Percentiles rank a stretch among this genome's conserved stretches.
Conservation (phyloP, 495 filamentous ascomycete genomes). For the Podospora anserina region DNA sequence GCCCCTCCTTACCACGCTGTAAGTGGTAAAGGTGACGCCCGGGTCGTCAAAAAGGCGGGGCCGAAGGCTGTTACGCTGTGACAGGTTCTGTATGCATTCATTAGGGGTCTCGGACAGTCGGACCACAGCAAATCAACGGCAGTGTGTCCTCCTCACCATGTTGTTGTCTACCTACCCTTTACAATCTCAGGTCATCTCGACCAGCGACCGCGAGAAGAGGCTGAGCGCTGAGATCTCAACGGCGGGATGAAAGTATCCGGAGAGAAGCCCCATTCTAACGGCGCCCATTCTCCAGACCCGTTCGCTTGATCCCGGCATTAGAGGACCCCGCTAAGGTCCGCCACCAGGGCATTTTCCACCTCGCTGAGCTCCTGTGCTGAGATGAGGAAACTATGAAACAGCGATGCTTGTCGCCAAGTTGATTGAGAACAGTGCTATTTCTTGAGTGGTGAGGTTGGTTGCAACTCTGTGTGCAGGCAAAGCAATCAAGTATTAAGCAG, state of each 20-base stretch:
- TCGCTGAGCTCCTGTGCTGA: background rate
- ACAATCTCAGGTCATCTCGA: background rate
- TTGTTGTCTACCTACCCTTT: background rate
- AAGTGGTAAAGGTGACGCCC: background rate
- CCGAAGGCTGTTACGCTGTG: conserved; percentile 3
- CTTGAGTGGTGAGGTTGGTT: background rate
- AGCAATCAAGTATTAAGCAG: background rate
- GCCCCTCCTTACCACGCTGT: conserved; percentile 1
- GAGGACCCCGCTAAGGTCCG: background rate
- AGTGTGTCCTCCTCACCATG: background rate
- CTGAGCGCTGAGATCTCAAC: background rate
- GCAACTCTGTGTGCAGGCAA: background rate
- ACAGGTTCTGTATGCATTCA: background rate
- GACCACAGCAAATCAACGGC: background rate
- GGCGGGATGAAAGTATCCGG: background rate
- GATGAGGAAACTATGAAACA: background rate
- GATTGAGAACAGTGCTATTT: background rate
- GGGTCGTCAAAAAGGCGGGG: conserved; percentile 4
- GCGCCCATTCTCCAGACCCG: background rate
- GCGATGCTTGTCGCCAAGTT: background rate
- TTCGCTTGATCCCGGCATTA: background rate
- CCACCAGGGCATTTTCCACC: background rate
- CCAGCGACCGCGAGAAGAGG: background rate
- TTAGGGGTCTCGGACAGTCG: conserved; percentile 2
- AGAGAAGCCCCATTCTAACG: background rate